These are phyloP conservation scores for Aphanocladium album DNA, from an alignment of 2,329 filamentous ascomycete genomes.

Conservation along the genomic window DNA sequence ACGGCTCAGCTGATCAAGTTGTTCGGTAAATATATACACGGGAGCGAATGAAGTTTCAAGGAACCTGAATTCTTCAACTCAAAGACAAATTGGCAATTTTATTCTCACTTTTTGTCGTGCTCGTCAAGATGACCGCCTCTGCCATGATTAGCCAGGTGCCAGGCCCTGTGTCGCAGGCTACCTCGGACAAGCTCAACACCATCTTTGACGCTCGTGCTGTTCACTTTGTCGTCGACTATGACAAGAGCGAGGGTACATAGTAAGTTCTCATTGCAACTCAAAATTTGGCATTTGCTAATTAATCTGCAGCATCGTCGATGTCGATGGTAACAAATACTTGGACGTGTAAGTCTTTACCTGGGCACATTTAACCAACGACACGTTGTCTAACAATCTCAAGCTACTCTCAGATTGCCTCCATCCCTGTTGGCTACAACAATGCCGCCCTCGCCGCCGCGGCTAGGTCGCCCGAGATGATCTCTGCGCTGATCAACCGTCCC, in stretches of 20 bases:
- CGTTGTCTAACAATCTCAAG: constrained; percentile 25
- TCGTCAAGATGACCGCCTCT: constrained; percentile 20
- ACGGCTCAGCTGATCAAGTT: background rate
- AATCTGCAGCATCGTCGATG: constrained; percentile 35
- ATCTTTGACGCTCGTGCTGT: constrained; percentile 49
- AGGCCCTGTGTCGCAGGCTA: constrained; percentile 35
- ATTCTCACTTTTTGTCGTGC: too few relatives aligned
- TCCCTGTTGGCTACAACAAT: constrained; percentile 81
- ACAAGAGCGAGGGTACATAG: constrained; percentile 49
- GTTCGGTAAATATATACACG: background rate
- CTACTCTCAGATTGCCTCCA: constrained; percentile 79
- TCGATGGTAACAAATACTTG: constrained; percentile 44
- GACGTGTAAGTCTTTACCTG: constrained; percentile 38
- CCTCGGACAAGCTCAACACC: constrained; percentile 37
- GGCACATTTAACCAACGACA: background rate
- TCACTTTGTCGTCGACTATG: constrained; percentile 49
- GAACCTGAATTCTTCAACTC: background rate
- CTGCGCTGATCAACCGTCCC: constrained; percentile 70
- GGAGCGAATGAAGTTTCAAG: too few relatives aligned
- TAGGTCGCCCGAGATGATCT: constrained; percentile 65
- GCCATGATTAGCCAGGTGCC: constrained; percentile 27
- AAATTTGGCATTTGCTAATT: background rate
- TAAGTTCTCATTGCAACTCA: background rate
- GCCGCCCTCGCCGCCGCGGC: constrained; percentile 60
- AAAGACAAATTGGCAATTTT: too few relatives aligned